phyloP scores from a whole-genome alignment of 2,329 filamentous ascomycete genomes.

The Pyrenophora tritici-repentis region DNA sequence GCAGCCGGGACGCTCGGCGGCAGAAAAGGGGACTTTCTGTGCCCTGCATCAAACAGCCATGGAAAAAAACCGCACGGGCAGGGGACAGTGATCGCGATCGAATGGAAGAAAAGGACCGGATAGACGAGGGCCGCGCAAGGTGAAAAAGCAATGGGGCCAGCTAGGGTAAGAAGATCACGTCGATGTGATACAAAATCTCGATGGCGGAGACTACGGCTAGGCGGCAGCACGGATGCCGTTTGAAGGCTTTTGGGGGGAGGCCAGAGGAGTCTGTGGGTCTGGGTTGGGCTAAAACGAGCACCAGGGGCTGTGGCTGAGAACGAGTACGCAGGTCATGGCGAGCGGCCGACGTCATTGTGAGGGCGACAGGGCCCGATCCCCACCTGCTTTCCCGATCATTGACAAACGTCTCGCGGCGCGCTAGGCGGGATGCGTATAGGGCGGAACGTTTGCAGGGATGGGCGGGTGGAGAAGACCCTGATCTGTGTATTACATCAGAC shows the following conservation, averaged over 20 bases:
- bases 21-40: slow-evolving; percentile 5
- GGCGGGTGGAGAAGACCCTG: slow-evolving; percentile 25
- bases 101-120: slow-evolving; percentile 8
- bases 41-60: slow-evolving; percentile 13
- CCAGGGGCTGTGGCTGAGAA: slow-evolving; percentile 24
- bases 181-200: slow-evolving; percentile 22
- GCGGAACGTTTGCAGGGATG: slow-evolving; percentile 11
- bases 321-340: background rate
- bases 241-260: slow-evolving; percentile 18
- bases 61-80: background rate
- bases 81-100: slow-evolving; percentile 2
- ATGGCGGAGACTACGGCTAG: slow-evolving; percentile 10
- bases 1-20: slow-evolving; percentile 13
- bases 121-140: slow-evolving; percentile 3
- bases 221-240: slow-evolving; percentile 19
- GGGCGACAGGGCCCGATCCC: slow-evolving; percentile 14
- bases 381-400: slow-evolving; percentile 23
- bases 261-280: slow-evolving; percentile 11
- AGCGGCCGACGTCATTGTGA: slow-evolving; percentile 21
- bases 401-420: slow-evolving; percentile 4
- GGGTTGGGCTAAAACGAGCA: slow-evolving; percentile 4
- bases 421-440: slow-evolving; percentile 3
- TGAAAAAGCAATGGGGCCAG: slow-evolving; percentile 8
- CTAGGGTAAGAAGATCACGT: slow-evolving; percentile 8
- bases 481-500: slow-evolving; percentile 30